Base-by-base conservation (phyloP, 768 basidiomycete species). In the Rickenella mellea region DNA sequence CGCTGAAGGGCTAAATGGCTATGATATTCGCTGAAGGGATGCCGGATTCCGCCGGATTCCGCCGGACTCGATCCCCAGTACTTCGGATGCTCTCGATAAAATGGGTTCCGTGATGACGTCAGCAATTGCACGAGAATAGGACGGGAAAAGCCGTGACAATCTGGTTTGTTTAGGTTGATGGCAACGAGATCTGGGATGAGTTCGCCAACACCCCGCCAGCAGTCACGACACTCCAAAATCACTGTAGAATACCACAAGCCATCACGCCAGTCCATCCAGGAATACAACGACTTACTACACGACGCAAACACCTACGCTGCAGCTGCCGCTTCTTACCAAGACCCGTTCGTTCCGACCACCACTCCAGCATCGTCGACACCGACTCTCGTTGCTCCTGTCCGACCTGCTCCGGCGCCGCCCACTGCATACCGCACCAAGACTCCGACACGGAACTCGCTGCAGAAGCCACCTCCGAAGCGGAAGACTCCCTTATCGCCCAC, bases 181-280 rank as follows among this genome's bases (percentile, higher is more conserved):
- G n/a, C n/a, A n/a, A n/a, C n/a, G n/a, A n/a, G n/a, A n/a, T n/a
- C n/a, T n/a, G n/a, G n/a, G n/a, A n/a, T n/a, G n/a, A n/a, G n/a
- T n/a, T n/a, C n/a, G n/a, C n/a, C n/a, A n/a, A n/a, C n/a, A n/a
- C n/a, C n/a, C n/a, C n/a, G n/a, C 33, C 11, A 22, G 3, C 33
- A 33, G 32, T 6, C 32, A 35, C 29, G 32, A 8, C 33, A 43
- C 36, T 20, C 45, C 1, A 40, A 42, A 39, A 46, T 44, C 24
- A 79, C 82, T 12, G 69, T 89, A 58, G 82, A 88, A 55, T 81
- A 84, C 58, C 78, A 83, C 63, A 68, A 79, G 14, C 83, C 83
- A 2, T 80, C 79, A 9, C 66, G 83, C 32, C 75, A 83, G 58
- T 82, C 79, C 49, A 79, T 86, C 47, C 81, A 82, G 49, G 83